These are phyloP conservation scores for Rubus idaeus DNA, from an alignment of 306 rosid species.

Conservation along the genomic window DNA sequence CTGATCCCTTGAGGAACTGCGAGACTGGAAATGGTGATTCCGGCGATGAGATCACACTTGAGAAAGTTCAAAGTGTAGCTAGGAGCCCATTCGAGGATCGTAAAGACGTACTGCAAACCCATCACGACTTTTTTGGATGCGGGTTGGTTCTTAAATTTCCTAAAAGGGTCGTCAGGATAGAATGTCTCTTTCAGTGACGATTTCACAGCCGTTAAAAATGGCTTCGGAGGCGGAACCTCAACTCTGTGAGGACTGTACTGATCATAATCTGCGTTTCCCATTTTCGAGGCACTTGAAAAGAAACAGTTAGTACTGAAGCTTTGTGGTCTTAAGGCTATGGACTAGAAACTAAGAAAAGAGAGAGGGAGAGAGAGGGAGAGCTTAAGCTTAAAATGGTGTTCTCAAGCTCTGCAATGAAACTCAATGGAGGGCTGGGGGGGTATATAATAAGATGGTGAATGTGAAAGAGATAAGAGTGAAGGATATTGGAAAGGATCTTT, in stretches of 20 bases:
- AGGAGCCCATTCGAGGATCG: conserved; percentile 85
- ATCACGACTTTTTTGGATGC: conserved; percentile 28
- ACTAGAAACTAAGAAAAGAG: too few relatives aligned
- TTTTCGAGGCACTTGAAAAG: conserved; percentile 6
- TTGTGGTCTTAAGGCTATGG: not conserved
- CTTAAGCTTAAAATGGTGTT: not conserved
- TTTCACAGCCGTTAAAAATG: conserved; percentile 50
- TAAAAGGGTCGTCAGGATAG: conserved; percentile 85
- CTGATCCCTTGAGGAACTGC: conserved; percentile 99
- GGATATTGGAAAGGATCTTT: not conserved
- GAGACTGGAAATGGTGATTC: conserved; percentile 90
- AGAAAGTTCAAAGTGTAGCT: conserved; percentile 54
- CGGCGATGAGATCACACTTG: conserved; percentile 74
- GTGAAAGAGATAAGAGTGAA: not conserved
- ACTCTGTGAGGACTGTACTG: conserved; percentile 42
- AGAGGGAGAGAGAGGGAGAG: not conserved
- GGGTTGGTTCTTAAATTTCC: conserved; percentile 60
- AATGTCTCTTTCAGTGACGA: conserved; percentile 72
- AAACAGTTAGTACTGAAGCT: not conserved
- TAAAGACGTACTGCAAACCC: conserved; percentile 62
- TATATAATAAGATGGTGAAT: conserved; percentile 18
- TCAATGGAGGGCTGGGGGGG: not conserved
- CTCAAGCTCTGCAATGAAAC: conserved; percentile 9
- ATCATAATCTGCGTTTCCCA: conserved; percentile 55
- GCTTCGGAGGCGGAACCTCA: conserved; percentile 57